Evolutionary conservation across 139 green algal genomes (phyloP).

Genomic region (Haematococcus lacustris): DNA sequence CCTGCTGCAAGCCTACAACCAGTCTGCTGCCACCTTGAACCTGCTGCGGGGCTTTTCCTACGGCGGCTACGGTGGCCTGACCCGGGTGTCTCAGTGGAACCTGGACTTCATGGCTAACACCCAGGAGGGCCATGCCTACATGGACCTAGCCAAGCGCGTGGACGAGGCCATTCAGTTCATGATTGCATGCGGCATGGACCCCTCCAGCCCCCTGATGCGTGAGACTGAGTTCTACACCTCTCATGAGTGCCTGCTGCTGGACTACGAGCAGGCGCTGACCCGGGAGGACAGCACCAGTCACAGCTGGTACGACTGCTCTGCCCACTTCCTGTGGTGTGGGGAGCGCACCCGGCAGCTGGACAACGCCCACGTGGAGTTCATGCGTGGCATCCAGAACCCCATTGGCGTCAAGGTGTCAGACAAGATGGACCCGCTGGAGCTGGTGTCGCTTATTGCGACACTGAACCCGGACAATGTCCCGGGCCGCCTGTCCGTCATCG

Average conservation of each 20-base stretch:
- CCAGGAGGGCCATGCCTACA: constrained; percentile 78
- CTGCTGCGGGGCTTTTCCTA: constrained; percentile 91
- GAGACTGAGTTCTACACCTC: constrained; percentile 95
- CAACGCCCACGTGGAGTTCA: constrained; percentile 93
- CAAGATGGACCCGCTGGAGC: constrained; percentile 87
- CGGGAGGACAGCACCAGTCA: constrained; percentile 54
- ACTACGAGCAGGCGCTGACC: constrained; percentile 95
- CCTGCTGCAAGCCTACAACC: constrained; percentile 88
- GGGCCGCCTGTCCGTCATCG: constrained; percentile 87
- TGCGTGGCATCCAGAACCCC: constrained; percentile 75
- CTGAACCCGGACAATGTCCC: constrained; percentile 95
- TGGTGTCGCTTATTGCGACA: constrained; percentile 81
- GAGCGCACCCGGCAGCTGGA: constrained; percentile 98
- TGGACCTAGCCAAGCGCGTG: constrained; percentile 82
- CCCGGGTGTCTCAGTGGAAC: constrained; percentile 91
- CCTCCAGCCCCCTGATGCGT: constrained; percentile 65
- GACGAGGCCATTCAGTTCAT: constrained; percentile 93
- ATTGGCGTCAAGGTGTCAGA: constrained; percentile 63
- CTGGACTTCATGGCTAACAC: constrained; percentile 95
- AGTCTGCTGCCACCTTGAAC: constrained; percentile 95
- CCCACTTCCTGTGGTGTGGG: constrained; percentile 97
- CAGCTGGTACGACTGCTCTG: constrained; percentile 63
- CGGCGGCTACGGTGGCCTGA: constrained; percentile 90
- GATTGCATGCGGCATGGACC: constrained; percentile 83
- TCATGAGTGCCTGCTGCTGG: constrained; percentile 89